Evolutionary conservation across 2,329 filamentous ascomycete genomes (phyloP).

Genomic region (Leptographium galeiforme): DNA sequence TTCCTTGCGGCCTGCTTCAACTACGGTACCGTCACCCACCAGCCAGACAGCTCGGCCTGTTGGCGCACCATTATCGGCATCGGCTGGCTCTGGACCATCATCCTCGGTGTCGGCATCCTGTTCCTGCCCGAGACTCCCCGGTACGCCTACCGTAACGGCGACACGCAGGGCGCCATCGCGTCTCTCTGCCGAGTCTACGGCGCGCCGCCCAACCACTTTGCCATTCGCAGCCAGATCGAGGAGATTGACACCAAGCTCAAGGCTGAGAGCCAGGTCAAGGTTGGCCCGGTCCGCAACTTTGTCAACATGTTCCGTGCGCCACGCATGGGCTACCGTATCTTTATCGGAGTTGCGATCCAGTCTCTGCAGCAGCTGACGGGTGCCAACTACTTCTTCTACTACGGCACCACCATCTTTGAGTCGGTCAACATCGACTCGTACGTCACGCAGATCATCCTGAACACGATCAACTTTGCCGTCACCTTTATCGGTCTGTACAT

Average conservation of each 20-base stretch:
- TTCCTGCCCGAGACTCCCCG: constrained; percentile 43
- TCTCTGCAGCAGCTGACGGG: constrained; percentile 57
- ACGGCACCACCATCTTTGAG: constrained; percentile 50
- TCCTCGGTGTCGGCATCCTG: constrained; percentile 39
- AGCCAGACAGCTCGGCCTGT: constrained; percentile 25
- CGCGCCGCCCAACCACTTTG: constrained; percentile 6
- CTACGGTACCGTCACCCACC: constrained; percentile 31
- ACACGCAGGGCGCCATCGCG: constrained; percentile 5
- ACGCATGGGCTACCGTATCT: constrained; percentile 49
- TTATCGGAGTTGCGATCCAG: constrained; percentile 50
- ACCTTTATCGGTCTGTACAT: constrained; percentile 56
- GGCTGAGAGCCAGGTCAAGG: constrained; percentile 25
- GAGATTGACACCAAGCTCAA: constrained; percentile 16
- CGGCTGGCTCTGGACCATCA: constrained; percentile 37
- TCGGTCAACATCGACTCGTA: constrained; percentile 53
- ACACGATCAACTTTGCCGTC: constrained; percentile 27
- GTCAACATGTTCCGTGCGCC: constrained; percentile 42
- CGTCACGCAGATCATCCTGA: constrained; percentile 52
- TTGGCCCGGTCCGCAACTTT: constrained; percentile 33
- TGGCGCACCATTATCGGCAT: constrained; percentile 52
- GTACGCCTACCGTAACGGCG: constrained; percentile 15
- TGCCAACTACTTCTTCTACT: constrained; percentile 45
- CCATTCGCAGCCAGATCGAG: constrained; percentile 8
- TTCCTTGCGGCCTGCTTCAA: constrained; percentile 36
- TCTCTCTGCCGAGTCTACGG: constrained; percentile 8